These are phyloP conservation scores for Sarocladium strictum DNA, from an alignment of 2,329 filamentous ascomycete genomes.

Conservation along the genomic window DNA sequence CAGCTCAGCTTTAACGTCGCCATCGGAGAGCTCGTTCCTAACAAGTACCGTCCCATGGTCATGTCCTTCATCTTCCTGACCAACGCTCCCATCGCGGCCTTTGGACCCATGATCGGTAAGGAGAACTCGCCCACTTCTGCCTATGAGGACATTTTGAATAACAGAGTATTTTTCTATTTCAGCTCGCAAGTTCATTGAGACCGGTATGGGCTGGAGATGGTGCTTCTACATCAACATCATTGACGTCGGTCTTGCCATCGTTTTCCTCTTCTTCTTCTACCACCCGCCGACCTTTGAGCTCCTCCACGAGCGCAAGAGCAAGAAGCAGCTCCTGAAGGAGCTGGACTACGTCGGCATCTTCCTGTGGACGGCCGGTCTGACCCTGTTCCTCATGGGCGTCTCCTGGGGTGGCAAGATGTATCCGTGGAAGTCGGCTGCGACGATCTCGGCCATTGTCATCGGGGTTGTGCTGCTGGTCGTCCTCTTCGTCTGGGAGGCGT, in stretches of 20 bases:
- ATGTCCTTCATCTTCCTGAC: slow-evolving; percentile 27
- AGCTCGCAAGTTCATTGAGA: slow-evolving; percentile 28
- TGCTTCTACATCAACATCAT: slow-evolving; percentile 37
- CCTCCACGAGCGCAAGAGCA: slow-evolving; percentile 31
- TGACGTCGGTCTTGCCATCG: slow-evolving; percentile 25
- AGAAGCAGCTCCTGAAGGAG: slow-evolving; percentile 26
- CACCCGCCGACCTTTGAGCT: slow-evolving; percentile 33
- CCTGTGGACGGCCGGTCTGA: slow-evolving; percentile 38
- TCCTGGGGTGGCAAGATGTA: slow-evolving; percentile 37
- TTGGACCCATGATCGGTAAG: slow-evolving; percentile 28
- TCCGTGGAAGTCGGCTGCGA: slow-evolving; percentile 34
- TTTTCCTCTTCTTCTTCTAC: slow-evolving; percentile 32
- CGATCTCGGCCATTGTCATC: slow-evolving; percentile 30
- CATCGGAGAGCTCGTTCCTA: slow-evolving; percentile 34
- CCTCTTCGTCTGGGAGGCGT: slow-evolving; percentile 30
- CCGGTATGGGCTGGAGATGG: slow-evolving; percentile 32
- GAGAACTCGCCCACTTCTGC: too few species aligned
- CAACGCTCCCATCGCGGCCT: slow-evolving; percentile 26
- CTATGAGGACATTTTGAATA: too few species aligned
- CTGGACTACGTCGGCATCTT: slow-evolving; percentile 39
- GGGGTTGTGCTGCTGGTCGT: slow-evolving; percentile 26
- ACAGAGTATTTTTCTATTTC: background rate
- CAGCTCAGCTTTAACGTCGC: slow-evolving; percentile 32
- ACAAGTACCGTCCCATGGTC: slow-evolving; percentile 32
- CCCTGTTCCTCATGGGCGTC: slow-evolving; percentile 39